Evolutionary conservation across 257 asterid genomes (phyloP).

Genomic region (Nicotiana tabacum): DNA sequence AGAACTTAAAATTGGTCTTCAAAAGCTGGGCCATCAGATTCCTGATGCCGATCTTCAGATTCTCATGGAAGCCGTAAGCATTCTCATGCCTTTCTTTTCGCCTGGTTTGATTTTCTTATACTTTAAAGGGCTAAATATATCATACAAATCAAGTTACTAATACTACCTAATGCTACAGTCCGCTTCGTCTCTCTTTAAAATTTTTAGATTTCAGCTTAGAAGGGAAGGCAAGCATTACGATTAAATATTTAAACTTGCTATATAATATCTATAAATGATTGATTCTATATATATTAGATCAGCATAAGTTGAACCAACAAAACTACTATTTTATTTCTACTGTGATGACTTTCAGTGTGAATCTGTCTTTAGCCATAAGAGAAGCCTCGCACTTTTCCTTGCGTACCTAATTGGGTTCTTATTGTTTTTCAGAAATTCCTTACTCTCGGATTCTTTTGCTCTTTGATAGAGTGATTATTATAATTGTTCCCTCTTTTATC

Average conservation of each 20-base stretch:
- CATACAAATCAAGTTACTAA: background rate
- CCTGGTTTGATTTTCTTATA: background rate
- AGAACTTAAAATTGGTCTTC: conserved; percentile 52
- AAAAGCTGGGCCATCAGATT: conserved; percentile 59
- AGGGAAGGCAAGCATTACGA: background rate
- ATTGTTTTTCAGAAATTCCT: background rate
- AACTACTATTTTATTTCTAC: background rate
- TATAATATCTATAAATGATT: background rate
- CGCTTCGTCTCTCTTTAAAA: background rate
- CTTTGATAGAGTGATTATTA: background rate
- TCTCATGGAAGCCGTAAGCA: conserved; percentile 71
- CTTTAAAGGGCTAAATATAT: background rate
- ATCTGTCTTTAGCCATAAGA: background rate
- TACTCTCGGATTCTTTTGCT: background rate
- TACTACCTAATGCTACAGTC: background rate
- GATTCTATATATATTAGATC: background rate
- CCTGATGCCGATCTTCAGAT: conserved; percentile 61
- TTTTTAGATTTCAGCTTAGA: background rate
- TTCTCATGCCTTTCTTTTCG: background rate
- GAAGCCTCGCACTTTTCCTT: background rate
- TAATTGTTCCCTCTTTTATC: background rate
- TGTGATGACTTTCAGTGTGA: background rate
- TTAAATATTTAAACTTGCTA: background rate
- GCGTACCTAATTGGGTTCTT: background rate
- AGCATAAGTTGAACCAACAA: background rate